Evolutionary conservation across 768 basidiomycete species (phyloP), one percentile per base, ranked within the genome.

Genomic region (Boletus rubescentipes): DNA sequence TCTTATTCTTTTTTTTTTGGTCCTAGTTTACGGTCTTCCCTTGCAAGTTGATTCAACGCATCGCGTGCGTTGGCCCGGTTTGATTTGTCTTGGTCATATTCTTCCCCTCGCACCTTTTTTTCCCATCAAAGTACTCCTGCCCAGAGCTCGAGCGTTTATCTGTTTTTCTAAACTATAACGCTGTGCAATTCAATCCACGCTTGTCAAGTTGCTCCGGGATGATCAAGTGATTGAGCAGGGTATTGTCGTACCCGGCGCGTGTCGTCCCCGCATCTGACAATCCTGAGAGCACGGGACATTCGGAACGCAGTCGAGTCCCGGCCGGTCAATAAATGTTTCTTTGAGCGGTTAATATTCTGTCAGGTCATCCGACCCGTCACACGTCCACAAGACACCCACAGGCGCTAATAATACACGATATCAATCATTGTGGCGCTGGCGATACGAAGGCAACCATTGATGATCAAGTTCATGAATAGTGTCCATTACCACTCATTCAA

Each of bases 71-170:
- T 26, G 32, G 31, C 14, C 23, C 16, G 6, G 34, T 35, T 49
- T 44, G 48, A 42, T 39, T 31, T 47, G 45, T 46, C 20, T 35
- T 41, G 21, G n/a, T 9, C 9, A 9, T 30, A 34, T 40, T 45
- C 12, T 29, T 7, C 12, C 23, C 11, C 21, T 32, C 38, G 1
- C 42, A 5, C 14, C 18, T 12, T n/a, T 15, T 39, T 36, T 37
- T 32, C 4, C 30, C 5, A n/a, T 21, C 23, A 15, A 34, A 41
- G 10, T 43, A 36, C 54, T 47, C 55, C 39, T 43, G 63, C 63
- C 63, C 29, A 56, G 63, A 55, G 63, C 60, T 61, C 26, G 63
- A 65, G 59, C 46, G 49, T 55, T 55, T 48, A n/a, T 38, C 39
- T 64, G 44, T 53, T 49, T 38, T 48, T 49, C 36, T 32, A 34